Percentiles rank a stretch among this genome's conserved stretches.
Conservation (phyloP, 257 asterid species). For the Parsonsia alboflavescens region DNA sequence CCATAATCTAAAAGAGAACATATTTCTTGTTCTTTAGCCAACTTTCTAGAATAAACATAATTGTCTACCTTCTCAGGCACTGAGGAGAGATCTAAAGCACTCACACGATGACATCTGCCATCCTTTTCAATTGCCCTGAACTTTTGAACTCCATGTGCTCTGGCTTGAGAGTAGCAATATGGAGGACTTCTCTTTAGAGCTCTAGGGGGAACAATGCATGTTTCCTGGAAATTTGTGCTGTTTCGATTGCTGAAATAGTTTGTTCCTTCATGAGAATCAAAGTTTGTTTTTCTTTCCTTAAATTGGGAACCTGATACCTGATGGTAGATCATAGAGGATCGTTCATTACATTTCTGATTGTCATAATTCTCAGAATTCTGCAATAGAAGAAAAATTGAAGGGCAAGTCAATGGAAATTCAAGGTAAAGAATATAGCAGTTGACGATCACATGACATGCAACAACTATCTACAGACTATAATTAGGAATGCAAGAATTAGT, state of each 20-base stretch:
- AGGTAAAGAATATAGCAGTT: not conserved
- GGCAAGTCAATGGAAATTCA: not conserved
- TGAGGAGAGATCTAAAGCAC: conserved; percentile 8
- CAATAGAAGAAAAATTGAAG: conserved; percentile 9
- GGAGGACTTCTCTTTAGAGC: conserved; percentile 20
- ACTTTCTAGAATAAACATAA: conserved; percentile 7
- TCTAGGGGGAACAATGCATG: conserved; percentile 14
- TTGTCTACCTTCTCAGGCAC: conserved; percentile 16
- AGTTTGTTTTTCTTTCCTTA: conserved; percentile 10
- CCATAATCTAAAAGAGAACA: conserved; percentile 8
- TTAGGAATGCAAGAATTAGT: not conserved
- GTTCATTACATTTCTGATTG: conserved; percentile 12
- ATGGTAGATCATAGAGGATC: conserved; percentile 11
- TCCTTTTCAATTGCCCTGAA: conserved; percentile 24
- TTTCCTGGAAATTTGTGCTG: conserved; percentile 12
- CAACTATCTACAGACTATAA: not conserved
- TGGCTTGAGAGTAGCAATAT: conserved; percentile 12
- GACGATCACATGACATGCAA: not conserved
- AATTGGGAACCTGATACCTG: conserved; percentile 15
- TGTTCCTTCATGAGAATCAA: conserved; percentile 12
- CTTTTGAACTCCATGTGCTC: conserved; percentile 18
- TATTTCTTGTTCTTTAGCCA: conserved; percentile 11
- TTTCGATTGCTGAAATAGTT: conserved; percentile 4
- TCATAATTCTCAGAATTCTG: conserved; percentile 23
- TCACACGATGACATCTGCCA: conserved; percentile 20